Evolutionary conservation across 192 early-diverging fungal genomes (phyloP).

Genomic region (Haplosporangium gracile): DNA sequence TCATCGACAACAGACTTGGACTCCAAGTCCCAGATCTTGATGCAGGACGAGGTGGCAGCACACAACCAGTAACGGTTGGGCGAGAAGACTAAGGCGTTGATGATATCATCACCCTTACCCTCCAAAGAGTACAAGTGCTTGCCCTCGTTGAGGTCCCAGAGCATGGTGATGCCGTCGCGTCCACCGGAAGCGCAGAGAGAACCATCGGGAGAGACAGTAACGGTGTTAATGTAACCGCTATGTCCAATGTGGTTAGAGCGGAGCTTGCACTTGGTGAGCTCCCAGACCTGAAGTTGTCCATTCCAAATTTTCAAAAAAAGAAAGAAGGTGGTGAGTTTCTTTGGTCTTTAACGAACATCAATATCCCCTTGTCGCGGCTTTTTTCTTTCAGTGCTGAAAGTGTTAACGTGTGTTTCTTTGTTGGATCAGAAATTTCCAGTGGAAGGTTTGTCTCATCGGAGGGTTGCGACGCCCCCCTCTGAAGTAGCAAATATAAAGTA

Average conservation of each 20-base stretch:
- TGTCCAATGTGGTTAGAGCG: slow-evolving; percentile 99
- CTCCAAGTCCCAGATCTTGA: slow-evolving; percentile 99
- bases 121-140: slow-evolving; percentile 99
- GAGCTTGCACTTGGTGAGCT: slow-evolving; percentile 98
- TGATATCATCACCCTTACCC: slow-evolving; percentile 84
- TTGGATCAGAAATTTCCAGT: slow-evolving; percentile 57
- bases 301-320: slow-evolving; percentile 7
- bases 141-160: slow-evolving; percentile 99
- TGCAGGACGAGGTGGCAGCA: slow-evolving; percentile 94
- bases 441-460: slow-evolving; percentile 71
- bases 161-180: slow-evolving; percentile 99
- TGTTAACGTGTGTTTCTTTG: neutral
- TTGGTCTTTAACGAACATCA: neutral
- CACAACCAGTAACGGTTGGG: slow-evolving; percentile 99
- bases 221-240: slow-evolving; percentile 97
- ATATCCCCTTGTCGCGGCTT: neutral
- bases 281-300: slow-evolving; percentile 87
- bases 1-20: slow-evolving; percentile 98
- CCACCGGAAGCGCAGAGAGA: slow-evolving; percentile 99
- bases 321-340: slow-evolving; percentile 5
- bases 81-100: slow-evolving; percentile 99
- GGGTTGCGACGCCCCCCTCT: slow-evolving; percentile 61
- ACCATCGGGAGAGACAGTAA: slow-evolving; percentile 99
- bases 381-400: neutral
- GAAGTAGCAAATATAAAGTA: slow-evolving; percentile 80